phyloP scores from a whole-genome alignment of 2,329 filamentous ascomycete genomes.

The Fusarium torreyae region DNA sequence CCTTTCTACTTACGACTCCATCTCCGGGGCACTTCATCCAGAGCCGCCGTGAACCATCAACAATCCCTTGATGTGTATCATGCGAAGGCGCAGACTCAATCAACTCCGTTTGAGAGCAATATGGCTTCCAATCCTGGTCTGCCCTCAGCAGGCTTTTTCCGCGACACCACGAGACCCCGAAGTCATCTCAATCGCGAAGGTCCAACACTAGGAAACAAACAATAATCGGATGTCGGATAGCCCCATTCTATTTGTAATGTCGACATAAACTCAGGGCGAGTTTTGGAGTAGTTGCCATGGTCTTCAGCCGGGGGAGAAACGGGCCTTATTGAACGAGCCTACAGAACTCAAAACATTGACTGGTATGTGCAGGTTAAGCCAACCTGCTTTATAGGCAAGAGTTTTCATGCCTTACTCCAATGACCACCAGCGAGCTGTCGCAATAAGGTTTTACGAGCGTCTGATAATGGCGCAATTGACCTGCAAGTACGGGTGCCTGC shows the following conservation, averaged over 20 bases:
- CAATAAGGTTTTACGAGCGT: constrained; percentile 30
- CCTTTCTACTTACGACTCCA: background rate
- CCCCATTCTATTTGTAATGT: constrained; percentile 14
- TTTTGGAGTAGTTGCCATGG: background rate
- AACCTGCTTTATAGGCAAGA: constrained; percentile 2
- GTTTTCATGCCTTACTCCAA: constrained; percentile 12
- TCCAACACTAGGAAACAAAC: background rate
- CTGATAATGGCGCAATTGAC: constrained; percentile 7
- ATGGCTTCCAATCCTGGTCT: background rate
- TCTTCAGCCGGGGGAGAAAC: background rate
- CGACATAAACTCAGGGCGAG: background rate
- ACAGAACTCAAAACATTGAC: constrained; percentile 28
- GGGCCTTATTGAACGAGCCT: constrained; percentile 3
- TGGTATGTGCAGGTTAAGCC: constrained; percentile 27
- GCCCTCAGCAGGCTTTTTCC: background rate
- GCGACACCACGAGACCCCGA: background rate
- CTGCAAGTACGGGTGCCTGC: constrained; percentile 35
- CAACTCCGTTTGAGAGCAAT: background rate
- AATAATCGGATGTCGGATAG: background rate
- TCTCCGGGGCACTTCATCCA: too few species aligned
- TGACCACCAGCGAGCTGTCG: constrained; percentile 4
- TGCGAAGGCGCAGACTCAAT: background rate
- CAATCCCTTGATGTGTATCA: background rate
- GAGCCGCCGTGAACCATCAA: background rate
- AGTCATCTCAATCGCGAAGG: background rate